These are phyloP conservation scores for Colletotrichum sp. DNA, from an alignment of 2,329 filamentous ascomycete genomes.

Conservation along the genomic window DNA sequence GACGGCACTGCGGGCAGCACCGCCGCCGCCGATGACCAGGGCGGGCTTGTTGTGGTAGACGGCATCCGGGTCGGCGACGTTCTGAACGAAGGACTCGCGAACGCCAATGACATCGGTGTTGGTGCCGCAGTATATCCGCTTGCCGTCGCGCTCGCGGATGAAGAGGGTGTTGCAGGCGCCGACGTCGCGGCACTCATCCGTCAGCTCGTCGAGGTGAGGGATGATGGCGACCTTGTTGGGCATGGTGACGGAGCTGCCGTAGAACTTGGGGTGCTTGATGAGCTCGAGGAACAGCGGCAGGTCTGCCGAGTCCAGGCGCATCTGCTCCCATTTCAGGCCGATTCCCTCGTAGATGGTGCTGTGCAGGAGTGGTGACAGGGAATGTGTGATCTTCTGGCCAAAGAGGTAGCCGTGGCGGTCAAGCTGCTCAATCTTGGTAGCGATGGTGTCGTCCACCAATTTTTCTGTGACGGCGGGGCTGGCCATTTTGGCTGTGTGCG, in stretches of 20 bases:
- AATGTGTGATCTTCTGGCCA: slow-evolving; percentile 60
- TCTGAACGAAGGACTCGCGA: slow-evolving; percentile 72
- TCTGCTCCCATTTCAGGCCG: slow-evolving; percentile 55
- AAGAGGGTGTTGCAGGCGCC: slow-evolving; percentile 85
- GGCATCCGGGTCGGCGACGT: slow-evolving; percentile 48
- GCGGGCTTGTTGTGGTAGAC: slow-evolving; percentile 66
- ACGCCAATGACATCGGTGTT: slow-evolving; percentile 86
- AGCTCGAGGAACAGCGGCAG: slow-evolving; percentile 55
- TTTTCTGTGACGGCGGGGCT: background rate
- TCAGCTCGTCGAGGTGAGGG: slow-evolving; percentile 74
- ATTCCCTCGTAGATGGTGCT: slow-evolving; percentile 57
- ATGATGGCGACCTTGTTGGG: slow-evolving; percentile 83
- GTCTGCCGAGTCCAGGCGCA: slow-evolving; percentile 57
- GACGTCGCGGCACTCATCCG: slow-evolving; percentile 73
- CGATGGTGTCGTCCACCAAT: slow-evolving; percentile 9
- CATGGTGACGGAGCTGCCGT: slow-evolving; percentile 81
- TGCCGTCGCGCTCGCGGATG: slow-evolving; percentile 56
- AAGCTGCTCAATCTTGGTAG: slow-evolving; percentile 28
- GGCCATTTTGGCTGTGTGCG: background rate
- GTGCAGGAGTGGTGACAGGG: slow-evolving; percentile 61
- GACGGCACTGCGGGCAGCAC: slow-evolving; percentile 78
- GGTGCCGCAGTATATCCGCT: slow-evolving; percentile 68
- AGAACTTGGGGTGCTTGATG: slow-evolving; percentile 63
- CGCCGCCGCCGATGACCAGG: slow-evolving; percentile 78
- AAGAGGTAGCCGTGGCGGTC: slow-evolving; percentile 61